Base-by-base conservation (phyloP, 129 eudicot species). In the Silybum marianum region DNA sequence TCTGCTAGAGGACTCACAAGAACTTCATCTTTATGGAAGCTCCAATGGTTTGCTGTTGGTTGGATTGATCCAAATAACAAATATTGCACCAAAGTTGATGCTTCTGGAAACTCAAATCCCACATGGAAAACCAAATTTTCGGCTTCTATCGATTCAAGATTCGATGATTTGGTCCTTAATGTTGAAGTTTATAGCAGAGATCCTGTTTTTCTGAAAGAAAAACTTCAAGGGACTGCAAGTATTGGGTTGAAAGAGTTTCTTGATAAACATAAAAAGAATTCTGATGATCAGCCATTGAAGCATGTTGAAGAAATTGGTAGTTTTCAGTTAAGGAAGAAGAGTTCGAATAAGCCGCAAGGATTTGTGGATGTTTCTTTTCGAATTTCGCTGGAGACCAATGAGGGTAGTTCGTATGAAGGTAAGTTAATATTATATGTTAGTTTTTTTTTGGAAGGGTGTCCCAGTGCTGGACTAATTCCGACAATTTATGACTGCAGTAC, bases 11-110 rank as follows among this genome's bases (percentile, higher is more conserved):
- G 97, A 30, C 92, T 92, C 72, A 81, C 87, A 25, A 90, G 97
- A 60, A 84, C 89, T 4, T 90, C 96, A 28, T 79, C 97, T 19
- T 82, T 95, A 80, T 95, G 89, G 89, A 90, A 90, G 94, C 94
- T 89, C n/a, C 97, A 90, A 62, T 95, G 98, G 97, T 95, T 80
- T 83, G 96, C 96, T 16, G 96, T 92, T 80, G 97, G 96, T 51
- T 95, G 97, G 98, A 89, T 92, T 62, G 92, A 95, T 88, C 93
- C 93, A 7, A 82, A 87, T 82, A 87, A 92, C 88, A 90, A 94
- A 62, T 92, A 92, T 74, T 94, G 98, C 89, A 89, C 96, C 23
- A 92, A 82, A 62, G 86, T 92, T 51, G 97, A 95, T 84, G 81
- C 94, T 38, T 92, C 97, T 25, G 96, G 98, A 21, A 95, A 89